These are phyloP conservation scores for Cordyceps tenuipes DNA, from an alignment of 2,329 filamentous ascomycete genomes.

Conservation along the genomic window DNA sequence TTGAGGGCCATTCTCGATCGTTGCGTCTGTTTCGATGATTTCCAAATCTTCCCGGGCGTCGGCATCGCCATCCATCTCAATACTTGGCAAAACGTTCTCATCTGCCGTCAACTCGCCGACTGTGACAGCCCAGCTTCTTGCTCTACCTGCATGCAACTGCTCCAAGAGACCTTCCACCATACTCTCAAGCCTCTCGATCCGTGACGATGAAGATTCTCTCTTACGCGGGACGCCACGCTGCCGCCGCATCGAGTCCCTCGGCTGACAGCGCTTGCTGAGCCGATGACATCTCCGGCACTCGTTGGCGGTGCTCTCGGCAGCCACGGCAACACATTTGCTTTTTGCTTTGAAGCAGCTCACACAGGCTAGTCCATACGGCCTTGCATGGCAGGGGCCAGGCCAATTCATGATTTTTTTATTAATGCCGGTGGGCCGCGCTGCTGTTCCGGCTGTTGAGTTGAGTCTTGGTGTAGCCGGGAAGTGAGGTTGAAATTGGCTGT, in stretches of 20 bases:
- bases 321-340: not conserved
- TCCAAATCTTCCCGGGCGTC: not conserved
- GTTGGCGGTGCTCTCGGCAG: not conserved
- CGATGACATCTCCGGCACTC: conserved; percentile 1
- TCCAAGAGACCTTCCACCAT: not conserved
- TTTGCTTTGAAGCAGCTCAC: conserved; percentile 1
- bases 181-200: not conserved
- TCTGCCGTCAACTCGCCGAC: not conserved
- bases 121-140: not conserved
- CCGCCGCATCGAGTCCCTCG: not conserved
- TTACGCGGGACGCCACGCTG: not conserved
- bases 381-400: not conserved
- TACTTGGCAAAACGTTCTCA: not conserved
- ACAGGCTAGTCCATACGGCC: conserved; percentile 5
- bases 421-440: not conserved
- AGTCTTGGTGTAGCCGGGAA: not conserved
- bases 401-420: not conserved
- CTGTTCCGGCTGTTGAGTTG: not conserved
- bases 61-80: not conserved
- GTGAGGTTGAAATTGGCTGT: not conserved
- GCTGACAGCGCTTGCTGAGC: not conserved
- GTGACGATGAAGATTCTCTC: not conserved
- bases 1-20: no score
- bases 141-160: not conserved
- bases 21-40: not conserved